Evolutionary conservation across 768 basidiomycete genomes (phyloP), one percentile per base, ranked within the genome.

Genomic region (Hebeloma cylindrosporum): DNA sequence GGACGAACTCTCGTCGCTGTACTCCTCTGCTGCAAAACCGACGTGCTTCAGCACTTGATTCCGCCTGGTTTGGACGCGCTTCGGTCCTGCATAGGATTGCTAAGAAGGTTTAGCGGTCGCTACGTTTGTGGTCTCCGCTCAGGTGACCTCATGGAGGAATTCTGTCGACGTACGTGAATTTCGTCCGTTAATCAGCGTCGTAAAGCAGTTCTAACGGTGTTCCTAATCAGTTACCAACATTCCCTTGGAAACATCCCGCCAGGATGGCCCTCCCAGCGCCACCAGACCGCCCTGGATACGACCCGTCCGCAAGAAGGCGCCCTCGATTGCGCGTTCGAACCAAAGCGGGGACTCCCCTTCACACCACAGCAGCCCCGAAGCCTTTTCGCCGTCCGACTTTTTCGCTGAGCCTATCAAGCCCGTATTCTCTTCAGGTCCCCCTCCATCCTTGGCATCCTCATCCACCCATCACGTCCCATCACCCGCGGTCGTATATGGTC

Each of bases 111-210:
- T 66, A 93, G 90, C 53, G 89, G 88, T 50, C 78, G 92, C 34
- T 96, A 96, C 67, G 81, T 95, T 16, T 95, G 93, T 60, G 93
- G 93, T 2, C 78, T 92, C 31, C 73, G 93, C 40, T 91, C 88
- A 34, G 91, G 92, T 21, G 93, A 95, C 65, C 75, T 95, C 31
- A 86, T 96, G 78, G 93, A 95, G 60, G 93, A 95, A 63, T 93
- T 94, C 63, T 95, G 93, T 69, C 82, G 93, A 62, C 66, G 91
- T 85, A 51, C 64, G 71, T 71, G 29, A 37, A 47, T 46, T 31
- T 22, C 5, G 20, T 32, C n/a, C n/a, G n/a, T n/a, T n/a, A n/a
- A n/a, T n/a, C n/a, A n/a, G n/a, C n/a, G n/a, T n/a, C n/a, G n/a
- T n/a, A n/a, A n/a, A n/a, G n/a, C n/a, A n/a, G n/a, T n/a, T n/a